phyloP scores from a whole-genome alignment of 2,329 filamentous ascomycete genomes.

The Colletotrichum viniferum region DNA sequence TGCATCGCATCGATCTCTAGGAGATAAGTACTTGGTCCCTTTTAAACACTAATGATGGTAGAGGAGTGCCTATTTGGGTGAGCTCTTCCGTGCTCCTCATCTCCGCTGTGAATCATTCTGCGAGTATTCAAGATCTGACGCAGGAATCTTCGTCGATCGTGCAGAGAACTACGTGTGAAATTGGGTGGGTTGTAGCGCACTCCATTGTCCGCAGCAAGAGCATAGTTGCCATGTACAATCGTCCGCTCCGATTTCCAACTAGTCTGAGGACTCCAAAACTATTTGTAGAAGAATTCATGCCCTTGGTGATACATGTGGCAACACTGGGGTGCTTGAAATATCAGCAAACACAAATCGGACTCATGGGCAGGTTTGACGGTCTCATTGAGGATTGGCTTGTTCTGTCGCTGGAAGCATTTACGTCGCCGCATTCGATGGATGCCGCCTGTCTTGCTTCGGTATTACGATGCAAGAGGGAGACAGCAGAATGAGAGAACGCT shows the following conservation, averaged over 20 bases:
- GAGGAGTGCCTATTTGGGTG: neutral
- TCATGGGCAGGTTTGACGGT: neutral
- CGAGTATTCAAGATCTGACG: rapidly evolving
- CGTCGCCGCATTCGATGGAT: neutral
- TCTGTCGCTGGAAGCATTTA: neutral
- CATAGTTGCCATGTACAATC: neutral
- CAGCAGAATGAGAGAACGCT: neutral
- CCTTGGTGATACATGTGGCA: neutral
- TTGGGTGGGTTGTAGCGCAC: neutral
- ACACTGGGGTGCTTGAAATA: neutral
- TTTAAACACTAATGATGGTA: rapidly evolving
- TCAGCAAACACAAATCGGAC: neutral
- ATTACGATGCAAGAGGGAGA: neutral
- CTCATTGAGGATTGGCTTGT: neutral
- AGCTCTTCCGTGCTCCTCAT: neutral
- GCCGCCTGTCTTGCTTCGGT: neutral
- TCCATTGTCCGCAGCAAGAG: neutral
- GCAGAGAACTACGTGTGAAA: neutral
- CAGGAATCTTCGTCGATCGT: neutral
- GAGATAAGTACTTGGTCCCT: neutral
- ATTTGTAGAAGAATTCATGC: neutral
- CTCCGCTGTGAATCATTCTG: neutral
- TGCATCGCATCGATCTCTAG: neutral
- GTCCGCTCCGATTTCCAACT: neutral
- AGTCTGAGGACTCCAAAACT: neutral